Conservation (phyloP, 441 rosid genomes). For the Omphalea diandra region DNA sequence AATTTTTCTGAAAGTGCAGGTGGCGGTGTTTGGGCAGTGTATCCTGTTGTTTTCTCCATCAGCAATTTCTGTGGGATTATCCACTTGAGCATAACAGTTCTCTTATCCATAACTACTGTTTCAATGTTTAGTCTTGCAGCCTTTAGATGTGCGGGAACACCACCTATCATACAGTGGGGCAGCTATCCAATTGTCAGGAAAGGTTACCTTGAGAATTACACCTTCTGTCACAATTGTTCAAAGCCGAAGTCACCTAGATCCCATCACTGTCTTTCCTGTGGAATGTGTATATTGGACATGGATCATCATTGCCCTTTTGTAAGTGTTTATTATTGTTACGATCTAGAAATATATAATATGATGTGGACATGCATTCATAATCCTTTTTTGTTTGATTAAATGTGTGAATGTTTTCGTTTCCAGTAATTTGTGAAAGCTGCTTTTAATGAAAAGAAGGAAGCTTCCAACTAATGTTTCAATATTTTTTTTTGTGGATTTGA, state of each 20-base stretch:
- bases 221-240: constrained; percentile 73
- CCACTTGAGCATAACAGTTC: constrained; percentile 43
- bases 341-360: neutral
- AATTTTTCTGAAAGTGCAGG: constrained; percentile 50
- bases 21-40: constrained; percentile 88
- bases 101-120: constrained; percentile 53
- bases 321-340: constrained; percentile 33
- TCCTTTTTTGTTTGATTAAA: constrained; percentile 1
- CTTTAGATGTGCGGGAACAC: constrained; percentile 67
- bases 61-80: constrained; percentile 53
- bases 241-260: constrained; percentile 86
- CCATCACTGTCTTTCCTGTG: constrained; percentile 93
- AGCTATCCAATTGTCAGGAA: constrained; percentile 81
- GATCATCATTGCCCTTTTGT: constrained; percentile 99
- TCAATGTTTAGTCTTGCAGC: constrained; percentile 67
- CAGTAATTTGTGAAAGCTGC: constrained; percentile 6
- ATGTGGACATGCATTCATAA: neutral
- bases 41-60: constrained; percentile 72
- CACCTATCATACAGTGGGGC: constrained; percentile 64
- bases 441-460: constrained; percentile 3
- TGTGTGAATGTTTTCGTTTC: neutral
- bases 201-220: constrained; percentile 67
- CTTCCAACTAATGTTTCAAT: neutral
- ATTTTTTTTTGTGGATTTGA: neutral
- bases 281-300: constrained; percentile 86